Conservation (phyloP, 352 stramenopile species). For the Globisporangium recalcitrans region DNA sequence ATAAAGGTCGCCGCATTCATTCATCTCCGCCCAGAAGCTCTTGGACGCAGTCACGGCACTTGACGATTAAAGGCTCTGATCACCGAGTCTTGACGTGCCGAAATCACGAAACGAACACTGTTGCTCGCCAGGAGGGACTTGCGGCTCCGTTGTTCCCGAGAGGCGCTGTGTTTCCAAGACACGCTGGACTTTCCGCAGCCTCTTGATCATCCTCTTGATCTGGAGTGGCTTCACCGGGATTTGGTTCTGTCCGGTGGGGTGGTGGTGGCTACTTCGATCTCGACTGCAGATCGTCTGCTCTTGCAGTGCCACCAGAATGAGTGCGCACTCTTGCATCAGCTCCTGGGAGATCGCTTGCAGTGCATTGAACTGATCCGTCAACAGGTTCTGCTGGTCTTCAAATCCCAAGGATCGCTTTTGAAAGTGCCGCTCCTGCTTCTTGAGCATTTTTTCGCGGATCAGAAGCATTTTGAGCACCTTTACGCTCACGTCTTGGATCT, state of each 20-base stretch:
- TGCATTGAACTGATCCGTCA: slow-evolving; percentile 10
- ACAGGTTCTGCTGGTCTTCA: slow-evolving; percentile 19
- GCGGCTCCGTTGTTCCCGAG: neutral
- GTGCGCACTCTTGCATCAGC: slow-evolving; percentile 43
- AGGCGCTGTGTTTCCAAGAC: slow-evolving; percentile 6
- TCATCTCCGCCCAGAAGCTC: neutral
- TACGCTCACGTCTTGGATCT: slow-evolving; percentile 52
- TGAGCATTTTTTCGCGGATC: slow-evolving; percentile 60
- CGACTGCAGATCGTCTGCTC: slow-evolving; percentile 27
- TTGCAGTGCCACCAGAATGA: slow-evolving; percentile 44
- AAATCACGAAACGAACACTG: neutral
- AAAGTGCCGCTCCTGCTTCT: slow-evolving; percentile 37
- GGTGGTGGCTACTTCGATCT: neutral
- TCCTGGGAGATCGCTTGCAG: slow-evolving; percentile 25
- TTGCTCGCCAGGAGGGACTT: neutral
- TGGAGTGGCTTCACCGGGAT: slow-evolving; percentile 42
- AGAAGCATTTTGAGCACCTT: slow-evolving; percentile 66
- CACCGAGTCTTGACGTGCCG: neutral
- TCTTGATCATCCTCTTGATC: slow-evolving; percentile 40
- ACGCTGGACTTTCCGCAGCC: slow-evolving; percentile 28
- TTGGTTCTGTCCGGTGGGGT: neutral
- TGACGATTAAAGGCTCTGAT: neutral
- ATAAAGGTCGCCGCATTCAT: neutral
- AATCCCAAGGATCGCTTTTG: slow-evolving; percentile 16
- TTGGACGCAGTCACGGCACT: neutral